Base-by-base conservation (phyloP, 805 yeast genomes). In the Isabelozyma heimii region DNA sequence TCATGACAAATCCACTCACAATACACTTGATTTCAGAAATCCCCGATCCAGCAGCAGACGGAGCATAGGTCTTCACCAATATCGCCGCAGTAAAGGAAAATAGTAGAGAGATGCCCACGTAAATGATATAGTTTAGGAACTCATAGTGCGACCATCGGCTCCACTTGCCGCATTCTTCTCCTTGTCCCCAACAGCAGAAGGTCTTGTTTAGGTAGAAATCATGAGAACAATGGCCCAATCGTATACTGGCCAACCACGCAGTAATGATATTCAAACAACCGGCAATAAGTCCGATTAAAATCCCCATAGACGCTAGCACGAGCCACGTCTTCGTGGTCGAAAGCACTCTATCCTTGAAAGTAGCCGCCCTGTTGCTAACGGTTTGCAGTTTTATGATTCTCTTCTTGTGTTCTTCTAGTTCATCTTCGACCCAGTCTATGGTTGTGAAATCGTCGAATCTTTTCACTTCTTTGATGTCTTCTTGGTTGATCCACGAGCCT, bases 31-130 rank as follows among this genome's bases (percentile, higher is more conserved):
- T 92, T 67, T 94, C 99, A 13, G 97, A 87, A 45, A 94, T 95
- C 0, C 99, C 99, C 6, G 96, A 88, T 0, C 99, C 99, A 1
- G 98, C 95, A 2, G 99, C 98, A 46, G 84, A 76, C 1, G 97
- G 97, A 0, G 97, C 91, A 56, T 82, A 83, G 12, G 65, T 63
- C 54, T 81, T 75, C 42, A 95, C 97, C 35, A 91, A 61, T 12
- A 76, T 62, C 0, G 92, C 89, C 1, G 97, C 84, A 9, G 76
- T 55, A 8, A 76, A 64, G 2, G 94, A 87, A 56, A 92, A 83
- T 0, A 71, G 13, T 0, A 84, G 68, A 5, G 96, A 86, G 1
- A 85, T 66, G 0, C 70, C 8, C 3, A 89, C 75, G 59, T 84
- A 92, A 0, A 80, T 60, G 1, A 81, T 1, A 59, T 89, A 92